These are phyloP conservation scores for Zygnema circumcarinatum DNA, from an alignment of 139 green algal species.

Conservation along the genomic window DNA sequence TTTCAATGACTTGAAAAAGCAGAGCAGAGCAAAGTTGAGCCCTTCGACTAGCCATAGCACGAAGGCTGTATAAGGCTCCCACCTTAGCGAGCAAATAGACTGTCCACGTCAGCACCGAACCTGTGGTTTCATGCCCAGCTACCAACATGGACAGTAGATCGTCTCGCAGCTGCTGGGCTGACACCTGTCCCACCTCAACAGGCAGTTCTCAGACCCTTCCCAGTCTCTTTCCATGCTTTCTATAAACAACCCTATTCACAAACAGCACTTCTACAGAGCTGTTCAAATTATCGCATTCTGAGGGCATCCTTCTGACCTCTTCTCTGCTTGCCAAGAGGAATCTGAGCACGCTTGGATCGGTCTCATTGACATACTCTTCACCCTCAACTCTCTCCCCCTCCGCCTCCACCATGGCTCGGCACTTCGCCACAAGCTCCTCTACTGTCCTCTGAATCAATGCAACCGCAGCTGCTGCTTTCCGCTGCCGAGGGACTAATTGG, in stretches of 20 bases:
- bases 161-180: constrained; percentile 87
- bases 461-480: constrained; percentile 81
- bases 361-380: constrained; percentile 83
- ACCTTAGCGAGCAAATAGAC: constrained; percentile 86
- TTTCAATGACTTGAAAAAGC: neutral
- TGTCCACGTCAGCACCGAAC: constrained; percentile 95
- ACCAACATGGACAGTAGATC: constrained; percentile 99
- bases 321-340: constrained; percentile 95
- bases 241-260: too few species aligned
- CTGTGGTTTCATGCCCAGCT: constrained; percentile 98
- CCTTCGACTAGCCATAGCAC: too few species aligned
- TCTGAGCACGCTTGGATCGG: constrained; percentile 90
- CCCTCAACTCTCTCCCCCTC: constrained; percentile 71
- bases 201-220: too few species aligned
- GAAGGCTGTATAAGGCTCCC: too few species aligned
- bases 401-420: constrained; percentile 90
- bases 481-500: constrained; percentile 61
- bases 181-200: constrained; percentile 46
- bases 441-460: constrained; percentile 89
- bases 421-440: constrained; percentile 87
- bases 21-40: neutral
- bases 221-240: too few species aligned
- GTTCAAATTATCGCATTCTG: too few species aligned
- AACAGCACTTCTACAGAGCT: too few species aligned
- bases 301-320: constrained; percentile 76